Base-by-base conservation (phyloP, 805 yeast genomes). In the Priceomyces haplophilus region DNA sequence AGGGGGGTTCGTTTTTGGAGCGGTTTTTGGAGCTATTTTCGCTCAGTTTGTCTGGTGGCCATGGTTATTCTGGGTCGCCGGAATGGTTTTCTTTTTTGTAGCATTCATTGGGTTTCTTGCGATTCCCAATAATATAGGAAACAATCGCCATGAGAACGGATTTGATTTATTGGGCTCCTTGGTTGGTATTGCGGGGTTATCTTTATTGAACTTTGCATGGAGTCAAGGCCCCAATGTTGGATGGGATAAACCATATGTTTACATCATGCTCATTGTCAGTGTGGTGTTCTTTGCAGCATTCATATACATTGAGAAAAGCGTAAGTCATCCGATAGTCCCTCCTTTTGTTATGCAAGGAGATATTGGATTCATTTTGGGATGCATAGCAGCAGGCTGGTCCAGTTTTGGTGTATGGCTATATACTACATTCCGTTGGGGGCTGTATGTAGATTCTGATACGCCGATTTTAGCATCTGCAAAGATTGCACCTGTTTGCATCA, bases 151-250 rank as follows among this genome's bases (percentile, higher is more conserved):
- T 7, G 34, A 46, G 1, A 27, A 32, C 1, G 61, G 54, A 2
- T 60, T 60, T 38, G 71, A 65, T 47, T 59, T 45, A 33, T 43
- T 40, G 25, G 69, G 71, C 0, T 66, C 83, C 0, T 17, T 65
- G 0, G 48, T 75, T n/a, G 90, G 87, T 3, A 76, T 85, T 7
- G 44, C 64, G 10, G 88, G 87, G 0, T 58, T 86, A 34, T 68
- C 83, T 3, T 56, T 85, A 17, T 71, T 86, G 56, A 84, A 83
- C 50, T 80, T 85, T 56, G 78, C 82, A 1, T 81, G 86, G 80
- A 86, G 83, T 53, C 88, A 86, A 55, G 90, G 85, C 3, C 87
- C 91, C 0, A 74, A 76, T 17, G 85, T 72, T 2, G 90, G 91
- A 10, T 85, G 91, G 91, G 57, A 64, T 3, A 56, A 50, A 2